phyloP scores from a whole-genome alignment of 106 monocot genomes.

The Dendrobium chrysotoxum region DNA sequence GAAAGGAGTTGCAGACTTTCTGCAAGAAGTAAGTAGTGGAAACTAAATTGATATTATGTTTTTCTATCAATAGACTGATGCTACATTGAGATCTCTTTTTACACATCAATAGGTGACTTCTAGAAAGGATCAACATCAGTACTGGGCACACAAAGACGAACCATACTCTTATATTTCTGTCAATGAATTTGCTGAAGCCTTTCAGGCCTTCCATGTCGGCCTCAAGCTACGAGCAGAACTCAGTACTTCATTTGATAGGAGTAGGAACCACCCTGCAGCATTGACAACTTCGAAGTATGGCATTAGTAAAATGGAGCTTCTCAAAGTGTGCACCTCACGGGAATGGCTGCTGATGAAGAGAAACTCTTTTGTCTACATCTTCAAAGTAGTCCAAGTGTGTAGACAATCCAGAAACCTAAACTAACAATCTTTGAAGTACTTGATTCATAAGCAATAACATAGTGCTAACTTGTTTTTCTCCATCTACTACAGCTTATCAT shows the following conservation, averaged over 20 bases:
- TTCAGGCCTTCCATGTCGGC: slow-evolving; percentile 39
- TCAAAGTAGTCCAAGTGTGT: slow-evolving; percentile 32
- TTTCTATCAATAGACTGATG: background rate
- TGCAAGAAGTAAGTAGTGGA: slow-evolving; percentile 34
- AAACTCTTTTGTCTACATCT: slow-evolving; percentile 48
- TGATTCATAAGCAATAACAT: background rate
- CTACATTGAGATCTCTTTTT: background rate
- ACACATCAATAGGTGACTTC: slow-evolving; percentile 33
- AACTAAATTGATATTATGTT: background rate
- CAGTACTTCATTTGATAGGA: slow-evolving; percentile 31
- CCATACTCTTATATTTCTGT: slow-evolving; percentile 40
- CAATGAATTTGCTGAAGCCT: slow-evolving; percentile 31
- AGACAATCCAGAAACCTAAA: background rate
- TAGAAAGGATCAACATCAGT: slow-evolving; percentile 47
- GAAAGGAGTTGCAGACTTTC: slow-evolving; percentile 53
- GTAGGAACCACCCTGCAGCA: slow-evolving; percentile 39
- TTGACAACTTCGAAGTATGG: slow-evolving; percentile 38
- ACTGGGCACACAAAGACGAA: slow-evolving; percentile 32
- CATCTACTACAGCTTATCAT: slow-evolving; percentile 37
- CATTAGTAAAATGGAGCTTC: slow-evolving; percentile 25
- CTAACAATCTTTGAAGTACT: background rate
- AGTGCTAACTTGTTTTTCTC: background rate
- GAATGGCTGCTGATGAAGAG: slow-evolving; percentile 51
- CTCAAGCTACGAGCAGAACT: slow-evolving; percentile 24
- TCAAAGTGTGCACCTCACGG: slow-evolving; percentile 30